Evolutionary conservation across 768 basidiomycete genomes (phyloP), one percentile per base, ranked within the genome.

Genomic region (Calocybe cyanea): DNA sequence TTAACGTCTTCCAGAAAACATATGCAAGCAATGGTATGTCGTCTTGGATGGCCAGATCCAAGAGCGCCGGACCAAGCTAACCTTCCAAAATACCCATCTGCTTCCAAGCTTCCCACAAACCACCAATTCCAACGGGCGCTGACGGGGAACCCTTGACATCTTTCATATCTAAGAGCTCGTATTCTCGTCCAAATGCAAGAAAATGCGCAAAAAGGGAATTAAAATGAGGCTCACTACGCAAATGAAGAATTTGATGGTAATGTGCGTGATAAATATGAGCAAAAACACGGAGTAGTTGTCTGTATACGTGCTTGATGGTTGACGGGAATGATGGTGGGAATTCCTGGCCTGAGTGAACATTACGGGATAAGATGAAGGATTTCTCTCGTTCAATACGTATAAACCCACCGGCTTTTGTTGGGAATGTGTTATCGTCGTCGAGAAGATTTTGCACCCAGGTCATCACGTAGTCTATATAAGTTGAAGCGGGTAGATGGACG

Each of bases 381-480:
- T 10, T 23, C 14, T 7, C 2, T 31, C 15, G 10, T 10, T 23
- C 25, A 14, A 10, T 36, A 24, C 19, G 20, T 17, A 7, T 65
- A 64, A 36, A 77, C 81, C 51, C 69, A 90, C 93, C 91, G 41
- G 88, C 83, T 68, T 96, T 97, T 18, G 95, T 97, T 7, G 95
- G 95, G 70, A 97, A 97, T 30, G 85, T 81, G 49, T 71, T 77
- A 57, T 96, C 92, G 67, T 98, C 94, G 59, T 97, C 92, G 28
- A 98, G 76, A 24, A 96, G 73, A 59, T 94, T 94, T 63, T 98
- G 95, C 4, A 96, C 80, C 92, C 94, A 97, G 15, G 94, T 93
- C 88, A 97, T 93, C 45, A 98, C 95, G 62, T 95, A 97, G 73
- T 98, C 96, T 52, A 97, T 92, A 67, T 98, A 98, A 7, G 92